phyloP scores from a whole-genome alignment of 2,329 filamentous ascomycete species.

The Lasiodiplodia sp. region DNA sequence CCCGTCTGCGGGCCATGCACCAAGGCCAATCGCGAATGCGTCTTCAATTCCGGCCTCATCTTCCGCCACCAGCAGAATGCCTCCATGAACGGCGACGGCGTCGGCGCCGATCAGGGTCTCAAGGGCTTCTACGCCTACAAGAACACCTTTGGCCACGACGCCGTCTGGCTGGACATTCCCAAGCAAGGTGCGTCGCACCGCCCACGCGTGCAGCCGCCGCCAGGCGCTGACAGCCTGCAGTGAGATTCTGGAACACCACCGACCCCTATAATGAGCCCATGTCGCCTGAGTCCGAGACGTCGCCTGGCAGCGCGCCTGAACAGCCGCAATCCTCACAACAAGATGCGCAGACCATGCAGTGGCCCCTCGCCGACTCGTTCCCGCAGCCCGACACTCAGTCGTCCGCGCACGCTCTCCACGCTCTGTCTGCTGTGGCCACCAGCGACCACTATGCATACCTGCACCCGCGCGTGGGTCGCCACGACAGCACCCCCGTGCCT shows the following conservation, averaged over 20 bases:
- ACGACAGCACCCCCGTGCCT: constrained; percentile 39
- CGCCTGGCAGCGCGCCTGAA: constrained; percentile 6
- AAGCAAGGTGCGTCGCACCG: constrained; percentile 56
- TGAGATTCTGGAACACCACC: constrained; percentile 68
- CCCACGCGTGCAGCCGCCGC: constrained; percentile 3
- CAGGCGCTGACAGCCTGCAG: constrained; percentile 41
- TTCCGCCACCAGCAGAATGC: constrained; percentile 75
- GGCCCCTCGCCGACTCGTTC: constrained; percentile 28
- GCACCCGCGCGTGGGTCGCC: constrained; percentile 37
- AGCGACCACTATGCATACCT: constrained; percentile 49
- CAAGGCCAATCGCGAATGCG: constrained; percentile 67
- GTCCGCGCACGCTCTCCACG: constrained; percentile 60
- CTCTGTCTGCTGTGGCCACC: constrained; percentile 61
- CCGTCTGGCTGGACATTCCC: constrained; percentile 69
- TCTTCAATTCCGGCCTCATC: constrained; percentile 68
- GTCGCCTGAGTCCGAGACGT: constrained; percentile 36
- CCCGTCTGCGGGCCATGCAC: constrained; percentile 67
- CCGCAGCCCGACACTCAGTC: constrained; percentile 37
- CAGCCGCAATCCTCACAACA: constrained; percentile 15
- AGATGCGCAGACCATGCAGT: constrained; percentile 23
- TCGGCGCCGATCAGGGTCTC: constrained; percentile 55
- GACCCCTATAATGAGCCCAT: constrained; percentile 65
- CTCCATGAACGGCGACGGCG: constrained; percentile 65
- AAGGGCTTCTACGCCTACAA: constrained; percentile 72
- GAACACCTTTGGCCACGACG: constrained; percentile 68